Evolutionary conservation across 192 early-diverging fungal species (phyloP).

Genomic region (Coemansia sp.): DNA sequence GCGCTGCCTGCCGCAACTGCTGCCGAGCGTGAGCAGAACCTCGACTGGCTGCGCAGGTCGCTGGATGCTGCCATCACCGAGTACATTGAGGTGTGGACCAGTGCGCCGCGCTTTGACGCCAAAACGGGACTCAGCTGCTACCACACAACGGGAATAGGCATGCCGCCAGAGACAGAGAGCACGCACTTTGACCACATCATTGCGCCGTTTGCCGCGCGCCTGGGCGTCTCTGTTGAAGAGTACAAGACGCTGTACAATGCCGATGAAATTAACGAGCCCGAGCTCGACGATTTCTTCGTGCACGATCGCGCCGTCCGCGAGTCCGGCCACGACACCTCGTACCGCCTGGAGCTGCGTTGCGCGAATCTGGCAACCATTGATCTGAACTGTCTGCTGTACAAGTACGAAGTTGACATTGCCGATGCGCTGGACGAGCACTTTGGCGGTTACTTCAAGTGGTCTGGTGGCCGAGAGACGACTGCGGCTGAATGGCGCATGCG

Average conservation of each 20-base stretch:
- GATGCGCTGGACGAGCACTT: constrained; percentile 65
- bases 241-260: constrained; percentile 74
- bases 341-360: constrained; percentile 87
- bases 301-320: constrained; percentile 98
- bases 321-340: constrained; percentile 96
- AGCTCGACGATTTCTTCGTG: constrained; percentile 92
- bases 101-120: constrained; percentile 72
- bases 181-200: constrained; percentile 87
- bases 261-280: constrained; percentile 71
- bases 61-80: constrained; percentile 85
- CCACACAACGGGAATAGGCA: constrained; percentile 86
- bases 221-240: constrained; percentile 67
- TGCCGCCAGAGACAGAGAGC: constrained; percentile 97
- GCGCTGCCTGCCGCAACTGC: constrained; percentile 53
- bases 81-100: constrained; percentile 91
- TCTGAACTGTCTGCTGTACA: constrained; percentile 90
- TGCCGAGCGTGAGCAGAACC: constrained; percentile 51
- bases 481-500: constrained; percentile 65
- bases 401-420: constrained; percentile 92
- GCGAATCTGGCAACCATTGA: constrained; percentile 93
- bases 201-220: constrained; percentile 71
- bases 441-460: constrained; percentile 54
- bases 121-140: constrained; percentile 79
- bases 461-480: constrained; percentile 50
- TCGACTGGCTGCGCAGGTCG: constrained; percentile 69